Evolutionary conservation across 108 stramenopile species (phyloP).

Genomic region (Cyclostephanos invisitatus): DNA sequence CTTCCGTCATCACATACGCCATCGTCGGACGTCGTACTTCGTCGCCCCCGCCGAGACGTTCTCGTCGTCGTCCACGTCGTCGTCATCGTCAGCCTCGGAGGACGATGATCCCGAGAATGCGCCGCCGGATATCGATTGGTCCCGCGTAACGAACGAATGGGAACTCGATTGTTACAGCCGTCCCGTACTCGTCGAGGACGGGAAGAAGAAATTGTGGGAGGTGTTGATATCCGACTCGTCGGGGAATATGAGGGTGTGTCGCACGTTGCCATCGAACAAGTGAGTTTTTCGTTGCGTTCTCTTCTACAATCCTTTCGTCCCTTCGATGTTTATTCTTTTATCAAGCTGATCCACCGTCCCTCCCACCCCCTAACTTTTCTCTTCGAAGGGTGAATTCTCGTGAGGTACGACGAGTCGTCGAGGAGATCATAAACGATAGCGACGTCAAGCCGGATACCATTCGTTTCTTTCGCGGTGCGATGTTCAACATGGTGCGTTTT

Average conservation of each 20-base stretch:
- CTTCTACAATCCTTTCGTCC: background rate
- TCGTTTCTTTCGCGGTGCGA: constrained; percentile 95
- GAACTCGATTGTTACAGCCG: constrained; percentile 93
- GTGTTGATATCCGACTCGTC: constrained; percentile 89
- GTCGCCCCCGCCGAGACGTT: constrained; percentile 3
- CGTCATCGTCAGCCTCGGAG: background rate
- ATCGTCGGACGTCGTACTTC: background rate
- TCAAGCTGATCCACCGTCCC: background rate
- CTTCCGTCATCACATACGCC: background rate
- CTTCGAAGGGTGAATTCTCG: constrained; percentile 82
- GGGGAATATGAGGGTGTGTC: constrained; percentile 71
- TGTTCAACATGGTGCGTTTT: constrained; percentile 94
- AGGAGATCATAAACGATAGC: constrained; percentile 82
- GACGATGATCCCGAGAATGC: background rate
- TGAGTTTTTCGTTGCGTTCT: constrained; percentile 13
- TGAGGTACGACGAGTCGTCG: constrained; percentile 84
- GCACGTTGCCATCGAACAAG: constrained; percentile 74
- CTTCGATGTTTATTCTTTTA: no score
- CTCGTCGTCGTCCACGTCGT: constrained; percentile 16
- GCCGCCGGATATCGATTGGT: constrained; percentile 19
- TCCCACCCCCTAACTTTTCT: background rate
- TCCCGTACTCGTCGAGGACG: constrained; percentile 76
- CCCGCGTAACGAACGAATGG: constrained; percentile 66
- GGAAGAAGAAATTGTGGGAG: constrained; percentile 96
- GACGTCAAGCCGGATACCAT: constrained; percentile 77